A percentile compares a stretch with the other conserved stretches of the same genome.
Conservation (phyloP, 2,329 filamentous ascomycete genomes). For the Coniosporium tulheliwenetii region DNA sequence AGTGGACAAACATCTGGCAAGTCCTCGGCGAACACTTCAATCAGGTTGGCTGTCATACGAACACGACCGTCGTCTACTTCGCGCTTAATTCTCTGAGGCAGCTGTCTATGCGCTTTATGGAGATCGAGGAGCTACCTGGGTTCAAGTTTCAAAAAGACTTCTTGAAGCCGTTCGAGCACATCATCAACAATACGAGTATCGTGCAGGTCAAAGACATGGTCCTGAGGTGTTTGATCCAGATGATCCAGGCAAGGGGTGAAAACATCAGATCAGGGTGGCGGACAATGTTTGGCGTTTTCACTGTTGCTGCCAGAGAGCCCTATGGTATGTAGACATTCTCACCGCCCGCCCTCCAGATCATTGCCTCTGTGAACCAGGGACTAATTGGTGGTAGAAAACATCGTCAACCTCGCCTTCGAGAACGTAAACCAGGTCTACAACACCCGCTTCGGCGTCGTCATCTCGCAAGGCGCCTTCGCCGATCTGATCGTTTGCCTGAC, state of each 20-base stretch:
- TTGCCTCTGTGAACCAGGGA: not conserved
- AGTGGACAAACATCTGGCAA: constrained; percentile 97
- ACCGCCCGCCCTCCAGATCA: not conserved
- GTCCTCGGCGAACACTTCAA: constrained; percentile 98
- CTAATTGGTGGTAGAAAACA: constrained; percentile 45
- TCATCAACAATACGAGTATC: constrained; percentile 83
- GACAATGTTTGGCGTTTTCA: constrained; percentile 99
- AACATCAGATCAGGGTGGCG: constrained; percentile 98
- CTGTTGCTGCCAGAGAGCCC: constrained; percentile 80
- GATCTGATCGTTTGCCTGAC: constrained; percentile 93
- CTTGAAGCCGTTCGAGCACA: constrained; percentile 93
- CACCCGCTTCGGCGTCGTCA: constrained; percentile 86
- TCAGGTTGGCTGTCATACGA: constrained; percentile 87
- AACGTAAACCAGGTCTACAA: constrained; percentile 94
- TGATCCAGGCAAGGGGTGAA: constrained; percentile 93
- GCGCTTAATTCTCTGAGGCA: constrained; percentile 90
- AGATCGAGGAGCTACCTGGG: constrained; percentile 90
- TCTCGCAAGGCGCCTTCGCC: constrained; percentile 90
- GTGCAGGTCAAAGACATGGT: constrained; percentile 96
- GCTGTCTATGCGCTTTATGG: constrained; percentile 96
- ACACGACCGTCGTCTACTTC: constrained; percentile 95
- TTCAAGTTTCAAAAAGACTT: constrained; percentile 99
- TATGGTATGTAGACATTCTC: constrained; percentile 40
- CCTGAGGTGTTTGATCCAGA: constrained; percentile 87
- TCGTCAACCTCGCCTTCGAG: constrained; percentile 93